Base-by-base conservation (phyloP, 257 asterid species). In the Fraxinus quadrangulata region DNA sequence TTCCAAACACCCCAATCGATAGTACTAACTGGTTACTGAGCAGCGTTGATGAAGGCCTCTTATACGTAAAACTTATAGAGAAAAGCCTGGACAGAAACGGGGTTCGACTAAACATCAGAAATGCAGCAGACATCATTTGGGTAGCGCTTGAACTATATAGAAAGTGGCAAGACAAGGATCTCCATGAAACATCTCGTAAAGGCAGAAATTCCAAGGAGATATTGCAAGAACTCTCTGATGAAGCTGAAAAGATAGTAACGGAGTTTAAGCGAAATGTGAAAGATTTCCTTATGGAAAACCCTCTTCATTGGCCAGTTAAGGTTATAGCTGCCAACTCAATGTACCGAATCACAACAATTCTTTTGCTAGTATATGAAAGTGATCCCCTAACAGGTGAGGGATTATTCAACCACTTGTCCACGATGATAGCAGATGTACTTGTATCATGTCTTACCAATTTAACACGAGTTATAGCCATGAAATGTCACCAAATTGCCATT, bases 321-420 rank as follows among this genome's bases (percentile, higher is more conserved):
- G 70, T 82, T 11, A 70, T 81, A 6, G 86, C 85, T 4, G 86
- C 84, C 5, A 77, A 80, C 72, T 85, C 86, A 7, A 85, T 82
- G 86, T 82, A 82, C 79, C 73, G 83, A 23, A 73, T 86, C 23
- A 12, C 73, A 12, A 5, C 17, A 4, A 75, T 37, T 39, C 23
- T 63, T n/a, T 30, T 75, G 23, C 28, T 65, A 3, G 37, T 24
- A n/a, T 36, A 23, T 24, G 59, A 65, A 74, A 56, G 26, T 24
- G 21, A 73, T 23, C 26, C 19, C 16, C 34, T 37, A 14, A 26
- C 19, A 16, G 71, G 65, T 36, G 51, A 69, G 49, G 14, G 47
- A 34, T 37, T 69, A 23, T 69, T 69, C 4, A 3, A 69, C 7
- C 30, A 36, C 1, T 34, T 69, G 19, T 17, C 73, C 28, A 23